Conservation (phyloP, 495 filamentous ascomycete species). For the Eremomyces bilateralis region DNA sequence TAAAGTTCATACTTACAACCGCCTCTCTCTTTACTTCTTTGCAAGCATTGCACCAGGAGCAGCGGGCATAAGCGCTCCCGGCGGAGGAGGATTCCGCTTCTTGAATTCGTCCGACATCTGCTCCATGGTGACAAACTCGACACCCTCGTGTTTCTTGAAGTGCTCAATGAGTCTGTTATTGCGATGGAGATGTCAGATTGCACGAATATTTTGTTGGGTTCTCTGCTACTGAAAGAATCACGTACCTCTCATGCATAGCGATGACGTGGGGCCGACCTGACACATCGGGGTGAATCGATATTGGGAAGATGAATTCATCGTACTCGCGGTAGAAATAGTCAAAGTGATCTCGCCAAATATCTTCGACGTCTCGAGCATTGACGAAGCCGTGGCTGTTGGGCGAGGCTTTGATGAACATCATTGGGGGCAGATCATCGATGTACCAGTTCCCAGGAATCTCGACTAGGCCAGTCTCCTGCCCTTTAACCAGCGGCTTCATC, state of each 20-base stretch:
- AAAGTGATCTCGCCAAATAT: conserved; percentile 37
- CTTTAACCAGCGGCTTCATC: conserved; percentile 31
- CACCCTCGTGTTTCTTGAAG: conserved; percentile 30
- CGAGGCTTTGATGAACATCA: conserved; percentile 34
- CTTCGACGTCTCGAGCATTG: conserved; percentile 30
- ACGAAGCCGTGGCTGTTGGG: conserved; percentile 36
- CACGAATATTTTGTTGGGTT: not conserved
- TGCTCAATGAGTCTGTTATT: conserved; percentile 22
- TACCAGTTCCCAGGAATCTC: conserved; percentile 38
- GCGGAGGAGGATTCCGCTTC: conserved; percentile 40
- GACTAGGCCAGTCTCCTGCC: conserved; percentile 26
- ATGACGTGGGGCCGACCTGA: conserved; percentile 35
- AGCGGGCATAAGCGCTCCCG: conserved; percentile 46
- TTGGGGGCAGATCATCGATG: conserved; percentile 31
- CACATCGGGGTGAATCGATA: conserved; percentile 38
- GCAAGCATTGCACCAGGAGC: too few relatives aligned
- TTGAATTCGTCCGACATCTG: conserved; percentile 37
- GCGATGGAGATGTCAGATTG: conserved; percentile 7
- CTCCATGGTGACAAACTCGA: conserved; percentile 33
- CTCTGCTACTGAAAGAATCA: not conserved
- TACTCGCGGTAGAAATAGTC: conserved; percentile 38
- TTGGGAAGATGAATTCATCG: conserved; percentile 38
- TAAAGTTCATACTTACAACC: too few relatives aligned
- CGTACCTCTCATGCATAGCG: conserved; percentile 31
- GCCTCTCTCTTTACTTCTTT: too few relatives aligned